Base-by-base conservation (phyloP, 169 alveolate species). In the Eimeria praecox region DNA sequence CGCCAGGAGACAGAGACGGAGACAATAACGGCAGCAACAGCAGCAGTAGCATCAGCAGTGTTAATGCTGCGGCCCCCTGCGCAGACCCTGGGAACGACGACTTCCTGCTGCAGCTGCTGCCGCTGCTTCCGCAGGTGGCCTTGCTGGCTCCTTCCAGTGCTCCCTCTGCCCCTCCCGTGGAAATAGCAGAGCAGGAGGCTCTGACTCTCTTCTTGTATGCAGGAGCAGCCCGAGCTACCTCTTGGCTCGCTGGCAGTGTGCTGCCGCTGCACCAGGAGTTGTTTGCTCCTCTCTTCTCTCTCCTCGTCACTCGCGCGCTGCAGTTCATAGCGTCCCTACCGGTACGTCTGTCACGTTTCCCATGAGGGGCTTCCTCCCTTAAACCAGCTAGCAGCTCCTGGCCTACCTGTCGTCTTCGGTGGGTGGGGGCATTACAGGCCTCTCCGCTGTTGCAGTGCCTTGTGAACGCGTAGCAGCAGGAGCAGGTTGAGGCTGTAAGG, bases 111-210 rank as follows among this genome's bases (percentile, higher is more conserved):
- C 87, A 59, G 59, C 71, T 69, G 56, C 89, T 93, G 80, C 89
- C 52, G 52, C 69, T 69, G 40, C 93, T 93, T 78, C 96, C 96
- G 64, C 96, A 80, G 77, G 59, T 93, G 38, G 92, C 87, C 12
- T 35, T 42, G 83, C 90, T 42, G 49, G 49, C 95, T 35, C 40
- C 20, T 16, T 87, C 73, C 0, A 49, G 71, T 24, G 40, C 46
- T 52, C 8, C 54, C 35, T 22, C 62, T 9, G 83, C 49, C 42
- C 87, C 52, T 3, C 27, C 59, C 4, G 82, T 10, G 82, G 49
- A 44, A 4, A 75, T 44, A 12, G 56, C 77, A 10, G 95, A 90
- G 33, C 44, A 42, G 33, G 95, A 90, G 78, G 82, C 66, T 22
- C 59, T 59, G 35, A 22, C 90, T 20, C 95, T 90, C 38, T 90